Conservation (phyloP, 176 grass and related monocot species). For the Rhipidocladum racemiflorum region DNA sequence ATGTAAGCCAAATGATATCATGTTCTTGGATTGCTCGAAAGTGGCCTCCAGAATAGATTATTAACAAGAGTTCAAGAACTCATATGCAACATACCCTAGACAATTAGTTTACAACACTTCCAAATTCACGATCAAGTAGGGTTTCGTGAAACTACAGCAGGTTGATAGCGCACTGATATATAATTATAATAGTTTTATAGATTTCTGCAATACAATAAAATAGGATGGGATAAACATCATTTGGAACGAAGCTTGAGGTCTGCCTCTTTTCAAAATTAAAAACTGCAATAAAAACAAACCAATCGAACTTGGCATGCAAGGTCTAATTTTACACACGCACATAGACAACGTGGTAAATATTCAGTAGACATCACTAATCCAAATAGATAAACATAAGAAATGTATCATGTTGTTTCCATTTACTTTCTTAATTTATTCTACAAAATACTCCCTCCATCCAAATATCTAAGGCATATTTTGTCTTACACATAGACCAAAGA, state of each 20-base stretch:
- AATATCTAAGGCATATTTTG: too few relatives aligned
- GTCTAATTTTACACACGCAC: neutral
- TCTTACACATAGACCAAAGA: too few relatives aligned
- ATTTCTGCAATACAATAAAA: neutral
- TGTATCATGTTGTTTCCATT: neutral
- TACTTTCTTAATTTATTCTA: too few relatives aligned
- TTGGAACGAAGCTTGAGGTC: neutral
- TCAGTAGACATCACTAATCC: neutral
- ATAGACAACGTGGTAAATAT: neutral
- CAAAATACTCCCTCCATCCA: too few relatives aligned
- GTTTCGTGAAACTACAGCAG: neutral
- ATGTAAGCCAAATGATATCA: slow-evolving; percentile 25
- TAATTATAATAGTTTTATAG: neutral
- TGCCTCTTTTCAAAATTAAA: neutral
- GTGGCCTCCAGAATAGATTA: neutral
- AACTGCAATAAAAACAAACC: neutral
- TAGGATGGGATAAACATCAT: neutral
- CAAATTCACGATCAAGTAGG: neutral
- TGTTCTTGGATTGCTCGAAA: neutral
- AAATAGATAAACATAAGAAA: neutral
- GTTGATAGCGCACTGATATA: neutral
- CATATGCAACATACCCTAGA: neutral
- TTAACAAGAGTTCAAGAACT: slow-evolving; percentile 3
- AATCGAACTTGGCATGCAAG: neutral
- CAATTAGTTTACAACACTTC: neutral